These are phyloP conservation scores for cucumber (Cucumis sativus) DNA, from an alignment of 306 rosid species.

Conservation along the genomic window Cucumber_9930_V3 NC_026655.2:25144501-25145000, in stretches of 20 bases:
- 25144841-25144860: background rate
- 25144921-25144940: background rate
- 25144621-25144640: background rate
- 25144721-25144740: too few relatives aligned
- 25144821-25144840: background rate
- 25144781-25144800: too few relatives aligned
- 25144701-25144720: too few relatives aligned
- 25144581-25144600: background rate
- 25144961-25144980: conserved; percentile 2
- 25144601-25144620: background rate
- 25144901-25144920: background rate
- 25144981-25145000: conserved; percentile 75
- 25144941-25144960: background rate
- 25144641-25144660: background rate
- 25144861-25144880: background rate
- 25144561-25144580: conserved; percentile 95
- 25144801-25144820: too few relatives aligned
- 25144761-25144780: too few relatives aligned
- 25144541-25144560: conserved; percentile 83
- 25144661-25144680: background rate
- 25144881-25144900: background rate
- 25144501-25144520: conserved; percentile 84
- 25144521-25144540: conserved; percentile 79
- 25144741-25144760: too few relatives aligned
- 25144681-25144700: too few relatives aligned